Conservation (phyloP, 495 filamentous ascomycete genomes). For the Neurospora sublineolata region DNA sequence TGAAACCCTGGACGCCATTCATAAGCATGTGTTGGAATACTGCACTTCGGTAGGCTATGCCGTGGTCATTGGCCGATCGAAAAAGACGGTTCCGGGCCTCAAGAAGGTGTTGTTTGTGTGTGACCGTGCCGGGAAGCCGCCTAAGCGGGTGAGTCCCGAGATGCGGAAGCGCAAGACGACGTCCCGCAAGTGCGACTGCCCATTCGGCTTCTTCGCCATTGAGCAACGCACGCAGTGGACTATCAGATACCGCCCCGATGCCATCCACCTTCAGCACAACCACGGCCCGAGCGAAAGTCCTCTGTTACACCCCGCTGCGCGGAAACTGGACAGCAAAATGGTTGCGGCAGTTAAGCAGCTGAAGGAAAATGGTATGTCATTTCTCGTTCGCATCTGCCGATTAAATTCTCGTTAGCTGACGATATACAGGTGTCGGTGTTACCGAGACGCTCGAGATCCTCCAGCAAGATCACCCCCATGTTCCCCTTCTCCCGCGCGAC, state of each 20-base stretch:
- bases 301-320: constrained; percentile 42
- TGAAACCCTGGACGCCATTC: constrained; percentile 42
- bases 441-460: constrained; percentile 45
- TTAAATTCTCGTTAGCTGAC: constrained; percentile 7
- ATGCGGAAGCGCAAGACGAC: constrained; percentile 45
- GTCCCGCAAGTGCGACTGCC: constrained; percentile 46
- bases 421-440: constrained; percentile 37
- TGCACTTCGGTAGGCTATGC: constrained; percentile 47
- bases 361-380: constrained; percentile 40
- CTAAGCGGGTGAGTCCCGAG: constrained; percentile 39
- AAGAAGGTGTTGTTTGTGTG: constrained; percentile 50
- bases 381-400: background rate
- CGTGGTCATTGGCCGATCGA: constrained; percentile 46
- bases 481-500: constrained; percentile 42
- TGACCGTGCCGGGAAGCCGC: constrained; percentile 44
- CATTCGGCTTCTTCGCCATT: constrained; percentile 47
- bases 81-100: constrained; percentile 44
- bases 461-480: constrained; percentile 42
- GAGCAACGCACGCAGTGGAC: constrained; percentile 47
- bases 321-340: constrained; percentile 47
- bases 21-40: constrained; percentile 39
- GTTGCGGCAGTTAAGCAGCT: constrained; percentile 44
- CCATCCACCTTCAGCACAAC: constrained; percentile 39
- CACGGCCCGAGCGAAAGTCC: constrained; percentile 46
- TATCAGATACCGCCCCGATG: constrained; percentile 41